phyloP scores from a whole-genome alignment of 148 eudicot species.

The Camellia granthamiana region DNA sequence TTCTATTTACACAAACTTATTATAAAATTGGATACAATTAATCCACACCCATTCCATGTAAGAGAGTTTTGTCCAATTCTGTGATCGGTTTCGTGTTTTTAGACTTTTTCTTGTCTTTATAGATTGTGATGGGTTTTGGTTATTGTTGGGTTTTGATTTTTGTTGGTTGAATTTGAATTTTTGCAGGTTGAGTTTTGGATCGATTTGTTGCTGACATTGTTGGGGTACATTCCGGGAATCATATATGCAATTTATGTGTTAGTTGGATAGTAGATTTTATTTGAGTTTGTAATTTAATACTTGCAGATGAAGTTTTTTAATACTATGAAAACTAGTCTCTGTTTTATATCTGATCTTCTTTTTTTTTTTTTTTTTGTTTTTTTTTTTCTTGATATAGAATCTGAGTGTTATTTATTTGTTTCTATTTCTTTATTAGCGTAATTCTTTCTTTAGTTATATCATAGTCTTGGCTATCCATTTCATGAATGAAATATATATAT shows the following conservation, averaged over 20 bases:
- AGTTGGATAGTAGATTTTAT: slow-evolving; percentile 12
- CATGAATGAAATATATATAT: no score
- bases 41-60: no score
- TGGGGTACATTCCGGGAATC: slow-evolving; percentile 32
- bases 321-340: background rate
- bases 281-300: background rate
- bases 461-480: no score
- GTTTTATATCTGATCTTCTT: background rate
- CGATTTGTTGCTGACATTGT: slow-evolving; percentile 26
- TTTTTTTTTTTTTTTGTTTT: no score
- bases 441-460: no score
- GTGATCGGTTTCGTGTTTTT: no score
- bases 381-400: background rate
- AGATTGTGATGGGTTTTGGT: no score
- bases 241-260: slow-evolving; percentile 28
- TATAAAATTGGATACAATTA: background rate
- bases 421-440: no score
- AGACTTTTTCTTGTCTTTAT: background rate
- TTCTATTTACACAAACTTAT: background rate
- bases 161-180: background rate
- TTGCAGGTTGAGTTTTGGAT: slow-evolving; percentile 34
- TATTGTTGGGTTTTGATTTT: background rate
- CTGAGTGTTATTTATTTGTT: background rate
- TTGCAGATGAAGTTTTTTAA: no score
- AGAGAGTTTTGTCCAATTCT: no score